Percentiles rank a stretch among this genome's conserved stretches.
Conservation (phyloP, 2,329 filamentous ascomycete genomes). For the Trichocomaceae sp. region DNA sequence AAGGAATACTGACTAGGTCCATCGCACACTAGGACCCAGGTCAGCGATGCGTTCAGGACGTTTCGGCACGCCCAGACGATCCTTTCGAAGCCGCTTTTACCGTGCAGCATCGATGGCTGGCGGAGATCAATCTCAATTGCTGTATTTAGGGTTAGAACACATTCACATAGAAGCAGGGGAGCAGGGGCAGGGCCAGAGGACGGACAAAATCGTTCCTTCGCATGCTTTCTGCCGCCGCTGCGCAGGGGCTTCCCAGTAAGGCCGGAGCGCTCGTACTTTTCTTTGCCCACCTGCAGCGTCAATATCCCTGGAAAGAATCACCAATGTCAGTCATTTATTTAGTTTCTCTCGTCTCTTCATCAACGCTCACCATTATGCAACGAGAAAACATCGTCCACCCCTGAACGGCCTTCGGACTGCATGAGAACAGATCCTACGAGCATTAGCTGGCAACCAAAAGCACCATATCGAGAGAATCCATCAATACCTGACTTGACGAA, state of each 20-base stretch:
- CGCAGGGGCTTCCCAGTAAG: constrained; percentile 64
- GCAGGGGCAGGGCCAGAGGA: too few species aligned
- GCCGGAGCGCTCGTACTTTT: constrained; percentile 75
- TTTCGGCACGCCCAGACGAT: constrained; percentile 72
- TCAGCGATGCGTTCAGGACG: constrained; percentile 59
- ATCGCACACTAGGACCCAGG: constrained; percentile 70
- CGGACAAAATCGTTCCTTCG: constrained; percentile 66
- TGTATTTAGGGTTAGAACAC: constrained; percentile 29
- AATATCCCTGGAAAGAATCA: constrained; percentile 52
- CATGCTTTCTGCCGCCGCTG: constrained; percentile 53
- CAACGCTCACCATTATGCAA: constrained; percentile 56
- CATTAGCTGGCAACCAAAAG: not conserved
- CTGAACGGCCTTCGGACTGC: constrained; percentile 69
- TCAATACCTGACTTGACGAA: constrained; percentile 70
- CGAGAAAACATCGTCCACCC: constrained; percentile 65
- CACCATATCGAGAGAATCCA: not conserved
- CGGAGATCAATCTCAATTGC: constrained; percentile 72
- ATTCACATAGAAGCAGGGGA: not conserved
- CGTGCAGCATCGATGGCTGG: constrained; percentile 67
- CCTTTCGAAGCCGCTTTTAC: constrained; percentile 75
- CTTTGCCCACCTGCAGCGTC: constrained; percentile 69
- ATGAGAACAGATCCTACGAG: constrained; percentile 66
- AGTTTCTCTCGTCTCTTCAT: not conserved
- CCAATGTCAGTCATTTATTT: not conserved
- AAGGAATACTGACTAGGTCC: constrained; percentile 18